Evolutionary conservation across 345 rosid genomes (phyloP).

Genomic region (Murraya paniculata): DNA sequence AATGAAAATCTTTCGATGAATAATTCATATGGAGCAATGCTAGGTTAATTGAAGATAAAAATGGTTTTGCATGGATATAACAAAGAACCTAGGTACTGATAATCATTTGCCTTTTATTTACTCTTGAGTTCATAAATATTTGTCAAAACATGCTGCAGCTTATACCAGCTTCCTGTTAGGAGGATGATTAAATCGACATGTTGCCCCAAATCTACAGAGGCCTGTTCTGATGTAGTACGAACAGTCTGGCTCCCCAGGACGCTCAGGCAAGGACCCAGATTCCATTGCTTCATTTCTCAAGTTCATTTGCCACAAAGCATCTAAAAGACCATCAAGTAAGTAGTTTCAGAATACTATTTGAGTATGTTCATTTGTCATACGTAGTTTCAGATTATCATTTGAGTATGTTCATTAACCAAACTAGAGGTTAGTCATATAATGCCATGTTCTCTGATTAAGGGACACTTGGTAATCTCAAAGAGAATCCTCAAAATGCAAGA

Average conservation of each 20-base stretch:
- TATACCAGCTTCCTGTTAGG: constrained; percentile 91
- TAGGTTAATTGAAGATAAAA: neutral
- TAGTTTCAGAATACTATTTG: constrained; percentile 24
- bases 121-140: constrained; percentile 16
- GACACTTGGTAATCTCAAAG: neutral
- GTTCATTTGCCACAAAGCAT: constrained; percentile 88
- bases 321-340: constrained; percentile 39
- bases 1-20: neutral
- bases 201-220: constrained; percentile 85
- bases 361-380: constrained; percentile 20
- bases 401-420: constrained; percentile 17
- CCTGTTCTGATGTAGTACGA: constrained; percentile 97
- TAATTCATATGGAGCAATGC: neutral
- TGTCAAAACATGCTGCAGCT: constrained; percentile 15
- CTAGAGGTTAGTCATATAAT: neutral
- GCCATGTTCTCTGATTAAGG: neutral
- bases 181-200: constrained; percentile 71
- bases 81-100: constrained; percentile 10
- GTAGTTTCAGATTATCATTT: constrained; percentile 24
- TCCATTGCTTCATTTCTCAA: constrained; percentile 75
- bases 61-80: neutral
- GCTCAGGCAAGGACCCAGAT: constrained; percentile 72
- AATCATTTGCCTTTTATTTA: constrained; percentile 2
- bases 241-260: constrained; percentile 94
- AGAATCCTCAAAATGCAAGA: neutral